Base-by-base conservation (phyloP, 495 filamentous ascomycete species). In the Tuber calosporum region DNA sequence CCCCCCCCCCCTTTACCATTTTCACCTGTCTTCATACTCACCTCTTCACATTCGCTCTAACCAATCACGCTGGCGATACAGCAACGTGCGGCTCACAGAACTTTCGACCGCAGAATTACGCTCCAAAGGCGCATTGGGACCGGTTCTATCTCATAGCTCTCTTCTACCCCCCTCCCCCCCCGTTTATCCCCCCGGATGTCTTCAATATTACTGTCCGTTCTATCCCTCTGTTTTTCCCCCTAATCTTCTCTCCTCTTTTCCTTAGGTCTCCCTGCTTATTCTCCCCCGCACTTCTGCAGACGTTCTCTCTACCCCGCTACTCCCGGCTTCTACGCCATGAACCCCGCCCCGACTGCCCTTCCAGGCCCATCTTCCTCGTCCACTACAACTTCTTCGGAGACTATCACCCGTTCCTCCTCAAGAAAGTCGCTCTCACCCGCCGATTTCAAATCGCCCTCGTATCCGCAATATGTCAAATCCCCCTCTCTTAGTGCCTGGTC, bases 391-490 rank as follows among this genome's bases (percentile, higher is more conserved):
- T 78, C 76, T 45, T 77, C 76, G 1, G 76, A 77, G 62, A 77
- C 73, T 36, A 78, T 78, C 26, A 68, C 68, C 71, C 76, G 76
- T 19, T 71, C 76, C 42, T 78, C 74, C 66, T 78, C 76, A 9
- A 37, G 72, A 70, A 78, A 78, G 68, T 75, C 76, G 34, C 75
- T 78, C 45, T 78, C 76, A 2, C 76, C 76, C 62, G 76, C 76
- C 73, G 76, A 78, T 71, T 78, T 78, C 26, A 78, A 77, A 72
- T 78, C 76, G 39, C 71, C 75, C 39, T 78, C 76, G 30, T 78
- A 78, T 37, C 76, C 76, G 42, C 76, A 78, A 75, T 78, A 78
- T 71, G 68, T 72, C 75, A 68, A 78, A 62, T 78, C 76, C 11
- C 76, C 76, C 40, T 78, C 76, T 48, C 74, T 77, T 70, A 70